Base-by-base conservation (phyloP, 1,139 yeast genomes). In the Candida glucosophila region DNA sequence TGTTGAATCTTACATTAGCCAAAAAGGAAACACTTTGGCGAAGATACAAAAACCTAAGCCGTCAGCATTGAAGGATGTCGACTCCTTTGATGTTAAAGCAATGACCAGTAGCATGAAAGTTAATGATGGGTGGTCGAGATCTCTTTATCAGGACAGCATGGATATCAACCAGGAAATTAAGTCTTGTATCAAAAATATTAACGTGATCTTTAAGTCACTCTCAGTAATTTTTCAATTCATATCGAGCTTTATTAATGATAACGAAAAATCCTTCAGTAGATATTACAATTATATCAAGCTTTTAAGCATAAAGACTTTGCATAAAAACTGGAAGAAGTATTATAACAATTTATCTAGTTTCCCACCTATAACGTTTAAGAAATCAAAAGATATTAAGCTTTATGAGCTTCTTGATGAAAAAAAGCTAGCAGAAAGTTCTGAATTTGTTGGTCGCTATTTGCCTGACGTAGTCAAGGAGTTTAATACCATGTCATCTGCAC, bases 161-260 rank as follows among this genome's bases (percentile, higher is more conserved):
- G 27, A 31, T 3, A 28, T 43, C 6, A 52, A 45, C 14, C 55
- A 48, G 4, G 32, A 37, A 12, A 39, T 47, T 14, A 44, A 41
- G 15, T 32, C 29, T 5, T 35, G 43, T 16, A 39, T 52, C 4
- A 44, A 38, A 18, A 56, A 53, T 17, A 52, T 62, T 23, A 64
- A 61, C 32, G 43, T 44, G 23, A 55, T 76, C 14, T 58, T 77
- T 41, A 62, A 66, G 26, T 63, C 80, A 11, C 50, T 77, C 19
- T 68, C 62, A 32, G 68, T 73, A 4, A 63, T 77, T 6, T 63
- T 70, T 27, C 78, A 75, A 40, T 77, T 77, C 44, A 64, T 73
- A 22, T 64, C 72, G 16, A 56, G 62, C 23, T 73, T 71, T 43
- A 57, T 68, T 19, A 42, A 49, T 35, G 70, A 68, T 28, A 54